phyloP scores from a whole-genome alignment of 2,329 filamentous ascomycete species.

The Pestalotiopsis sp. region DNA sequence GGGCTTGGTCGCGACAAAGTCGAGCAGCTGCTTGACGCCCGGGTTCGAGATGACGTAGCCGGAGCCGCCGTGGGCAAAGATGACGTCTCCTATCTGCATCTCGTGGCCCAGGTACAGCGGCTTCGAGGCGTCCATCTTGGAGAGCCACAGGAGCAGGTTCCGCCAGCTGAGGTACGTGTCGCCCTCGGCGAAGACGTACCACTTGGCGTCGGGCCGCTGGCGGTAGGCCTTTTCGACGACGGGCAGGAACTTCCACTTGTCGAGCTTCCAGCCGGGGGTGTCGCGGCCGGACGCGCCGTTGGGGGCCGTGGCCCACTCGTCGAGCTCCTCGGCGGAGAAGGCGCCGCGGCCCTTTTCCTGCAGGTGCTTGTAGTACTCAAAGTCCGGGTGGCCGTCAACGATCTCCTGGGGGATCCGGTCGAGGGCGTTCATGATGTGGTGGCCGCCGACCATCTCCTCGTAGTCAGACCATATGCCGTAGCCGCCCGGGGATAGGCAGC shows the following conservation, averaged over 20 bases:
- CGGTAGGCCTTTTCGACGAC: conserved; percentile 48
- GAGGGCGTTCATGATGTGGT: conserved; percentile 51
- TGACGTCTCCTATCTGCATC: conserved; percentile 48
- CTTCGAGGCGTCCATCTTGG: conserved; percentile 45
- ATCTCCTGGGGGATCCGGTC: conserved; percentile 41
- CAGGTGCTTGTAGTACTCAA: conserved; percentile 50
- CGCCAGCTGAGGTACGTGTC: conserved; percentile 58
- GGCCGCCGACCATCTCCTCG: conserved; percentile 49
- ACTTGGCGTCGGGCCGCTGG: conserved; percentile 46
- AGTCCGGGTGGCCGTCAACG: conserved; percentile 42
- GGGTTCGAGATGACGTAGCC: conserved; percentile 52
- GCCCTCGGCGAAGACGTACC: conserved; percentile 60
- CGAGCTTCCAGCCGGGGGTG: conserved; percentile 49
- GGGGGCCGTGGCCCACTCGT: conserved; percentile 27
- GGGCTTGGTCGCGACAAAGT: conserved; percentile 40
- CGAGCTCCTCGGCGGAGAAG: conserved; percentile 33
- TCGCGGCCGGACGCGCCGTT: conserved; percentile 36
- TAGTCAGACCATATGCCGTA: conserved; percentile 61
- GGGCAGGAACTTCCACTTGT: conserved; percentile 60
- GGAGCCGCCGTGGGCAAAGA: conserved; percentile 55
- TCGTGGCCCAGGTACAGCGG: conserved; percentile 55
- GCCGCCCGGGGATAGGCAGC: conserved; percentile 48
- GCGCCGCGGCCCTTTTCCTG: conserved; percentile 40
- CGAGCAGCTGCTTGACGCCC: conserved; percentile 43
- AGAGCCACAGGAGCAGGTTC: conserved; percentile 53